Base-by-base conservation (phyloP, 1,284 basidiomycete genomes). In the Peniophora sp. region DNA sequence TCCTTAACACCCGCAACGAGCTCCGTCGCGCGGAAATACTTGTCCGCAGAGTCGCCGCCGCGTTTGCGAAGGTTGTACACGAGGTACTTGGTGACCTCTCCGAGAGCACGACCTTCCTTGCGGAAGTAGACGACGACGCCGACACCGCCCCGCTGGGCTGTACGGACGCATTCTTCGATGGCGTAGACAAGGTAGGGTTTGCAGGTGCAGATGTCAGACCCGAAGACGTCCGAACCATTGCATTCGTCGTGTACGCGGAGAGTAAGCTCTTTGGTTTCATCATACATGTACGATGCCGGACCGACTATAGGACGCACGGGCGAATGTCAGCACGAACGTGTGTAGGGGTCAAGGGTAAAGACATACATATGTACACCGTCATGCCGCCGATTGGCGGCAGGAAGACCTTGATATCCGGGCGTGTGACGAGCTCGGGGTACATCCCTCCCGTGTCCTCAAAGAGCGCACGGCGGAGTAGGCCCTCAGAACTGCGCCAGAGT, bases 361-460 rank as follows among this genome's bases (percentile, higher is more conserved):
- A 71, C 73, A 55, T 62, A 85, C 92, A 93, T 59, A 98, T 97
- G 69, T 98, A 98, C 9, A 92, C 92, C 0, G 94, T 96, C 60
- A 94, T 66, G 36, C 85, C 85, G 2, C 93, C 93, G 56, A 98
- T 97, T 0, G 95, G 96, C 0, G 96, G 95, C 0, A 97, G 76
- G 77, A 97, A 97, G 22, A 94, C 79, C 65, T 96, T 95, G 72
- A 98, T 88, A 64, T 97, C 93, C 1, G 92, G 93, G 14, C 95
- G 83, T 10, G 95, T 97, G 59, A 98, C 85, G 46, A 98, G 80
- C 61, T 98, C 95, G 2, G 94, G 94, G 66, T 97, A 96, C 87
- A 95, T 95, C 61, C 93, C 94, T 59, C 93, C 93, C 0, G 89
- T 91, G 58, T 97, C 94, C 65, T 97, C 95, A 59, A 97, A 98